A percentile compares a stretch with the other conserved stretches of the same genome.
phyloP scores from a whole-genome alignment of 306 rosid genomes.

The Vachellia collinsii region DNA sequence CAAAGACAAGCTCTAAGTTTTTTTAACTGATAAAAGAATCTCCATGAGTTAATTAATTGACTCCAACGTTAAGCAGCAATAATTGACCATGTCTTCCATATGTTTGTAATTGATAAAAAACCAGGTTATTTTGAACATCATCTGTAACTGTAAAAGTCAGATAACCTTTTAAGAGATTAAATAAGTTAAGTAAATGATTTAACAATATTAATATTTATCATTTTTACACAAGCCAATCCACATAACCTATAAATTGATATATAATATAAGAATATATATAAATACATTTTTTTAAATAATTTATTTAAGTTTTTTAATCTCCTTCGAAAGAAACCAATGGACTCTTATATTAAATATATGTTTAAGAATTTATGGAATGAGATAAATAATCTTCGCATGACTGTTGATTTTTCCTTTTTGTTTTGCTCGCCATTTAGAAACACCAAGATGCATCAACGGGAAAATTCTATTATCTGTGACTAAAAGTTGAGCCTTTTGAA shows the following conservation, averaged over 20 bases:
- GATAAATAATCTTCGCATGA: neutral
- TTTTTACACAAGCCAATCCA: no score
- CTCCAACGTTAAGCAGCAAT: constrained; percentile 22
- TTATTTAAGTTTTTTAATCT: no score
- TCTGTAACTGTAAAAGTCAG: constrained; percentile 2
- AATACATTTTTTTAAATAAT: no score
- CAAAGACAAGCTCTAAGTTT: constrained; percentile 21
- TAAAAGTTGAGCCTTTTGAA: constrained; percentile 26
- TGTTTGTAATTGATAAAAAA: constrained; percentile 30
- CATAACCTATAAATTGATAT: no score
- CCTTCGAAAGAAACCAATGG: no score
- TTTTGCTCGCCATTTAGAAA: neutral
- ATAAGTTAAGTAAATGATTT: no score
- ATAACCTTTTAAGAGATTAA: no score
- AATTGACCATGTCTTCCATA: neutral
- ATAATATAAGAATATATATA: no score
- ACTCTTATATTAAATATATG: no score
- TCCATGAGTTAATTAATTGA: constrained; percentile 19
- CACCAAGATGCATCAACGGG: constrained; percentile 4
- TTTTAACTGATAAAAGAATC: constrained; percentile 34
- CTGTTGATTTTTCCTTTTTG: neutral
- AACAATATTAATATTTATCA: no score
- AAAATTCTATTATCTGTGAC: neutral
- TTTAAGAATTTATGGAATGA: neutral
- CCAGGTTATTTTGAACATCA: constrained; percentile 37